These are phyloP conservation scores for Vickermania spadyakhi DNA, from an alignment of 208 protist species.

Conservation along the genomic window DNA sequence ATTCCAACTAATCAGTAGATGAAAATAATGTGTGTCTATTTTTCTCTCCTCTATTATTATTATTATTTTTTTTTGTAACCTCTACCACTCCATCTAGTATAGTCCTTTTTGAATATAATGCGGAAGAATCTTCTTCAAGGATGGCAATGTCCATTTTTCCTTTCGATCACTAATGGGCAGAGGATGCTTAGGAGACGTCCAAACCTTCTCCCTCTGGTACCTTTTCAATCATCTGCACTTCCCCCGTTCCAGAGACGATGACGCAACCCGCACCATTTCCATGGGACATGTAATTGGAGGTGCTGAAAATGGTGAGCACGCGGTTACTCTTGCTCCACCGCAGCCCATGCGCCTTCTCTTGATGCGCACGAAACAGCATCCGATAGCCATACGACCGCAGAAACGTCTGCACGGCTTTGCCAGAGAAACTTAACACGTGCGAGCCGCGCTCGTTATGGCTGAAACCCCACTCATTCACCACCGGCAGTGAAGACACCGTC, in stretches of 20 bases:
- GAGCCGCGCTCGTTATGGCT: slow-evolving; percentile 45
- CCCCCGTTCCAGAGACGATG: slow-evolving; percentile 34
- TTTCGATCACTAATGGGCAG: too few relatives aligned
- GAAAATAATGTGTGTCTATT: too few relatives aligned
- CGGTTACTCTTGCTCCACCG: slow-evolving; percentile 58
- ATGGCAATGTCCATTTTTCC: too few relatives aligned
- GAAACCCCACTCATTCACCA: slow-evolving; percentile 68
- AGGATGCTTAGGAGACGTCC: neutral
- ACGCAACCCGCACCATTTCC: slow-evolving; percentile 70
- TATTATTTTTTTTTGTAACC: too few relatives aligned
- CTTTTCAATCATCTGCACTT: slow-evolving; percentile 72
- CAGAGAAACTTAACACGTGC: slow-evolving; percentile 54
- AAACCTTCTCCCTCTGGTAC: slow-evolving; percentile 1
- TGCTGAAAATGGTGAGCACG: slow-evolving; percentile 80
- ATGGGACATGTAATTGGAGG: slow-evolving; percentile 71
- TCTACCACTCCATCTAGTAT: too few relatives aligned
- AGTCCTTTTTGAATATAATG: too few relatives aligned
- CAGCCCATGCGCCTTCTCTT: slow-evolving; percentile 68
- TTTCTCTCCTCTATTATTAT: too few relatives aligned
- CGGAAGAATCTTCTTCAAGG: too few relatives aligned
- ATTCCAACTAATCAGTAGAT: too few relatives aligned
- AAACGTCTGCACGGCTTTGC: slow-evolving; percentile 62
- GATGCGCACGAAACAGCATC: slow-evolving; percentile 75
- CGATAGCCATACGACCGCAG: slow-evolving; percentile 40
- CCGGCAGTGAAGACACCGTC: neutral